Evolutionary conservation across 2,329 filamentous ascomycete genomes (phyloP), one percentile per base, ranked within the genome.

Genomic region (Calonectria pteridis): DNA sequence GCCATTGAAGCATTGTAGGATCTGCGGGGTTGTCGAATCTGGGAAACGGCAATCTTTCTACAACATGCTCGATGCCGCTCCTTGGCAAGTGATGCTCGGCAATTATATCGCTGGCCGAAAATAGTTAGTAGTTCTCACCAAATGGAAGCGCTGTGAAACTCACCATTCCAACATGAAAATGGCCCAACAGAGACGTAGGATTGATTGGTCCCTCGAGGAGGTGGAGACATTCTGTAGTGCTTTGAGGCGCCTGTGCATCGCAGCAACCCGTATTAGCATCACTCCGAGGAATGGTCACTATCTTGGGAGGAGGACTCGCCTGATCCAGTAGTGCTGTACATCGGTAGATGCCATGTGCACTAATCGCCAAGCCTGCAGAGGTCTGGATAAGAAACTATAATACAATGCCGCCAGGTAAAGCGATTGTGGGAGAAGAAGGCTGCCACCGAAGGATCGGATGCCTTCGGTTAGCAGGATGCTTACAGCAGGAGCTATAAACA

Each of bases 341-440:
- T 78, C 76, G 0, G 76, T 78, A 5, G 76, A 78, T 3, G 76
- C 76, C 68, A 78, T 78, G 3, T 78, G 76, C 0, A 78, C 76
- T 18, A 78, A 9, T 6, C 76, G 62, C 76, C 76, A 78, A 0
- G 76, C 76, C 4, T 78, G 75, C 1, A 78, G 46, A 4, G 76
- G 76, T 18, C 76, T 67, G 0, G 76, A 78, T 18, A 78, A 51
- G 11, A 78, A 78, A 10, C 76, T 78, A 16, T 78, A 78, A 13
- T 77, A 78, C n/a, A 78, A 20, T 18, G 31, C 53, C 14, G 76
- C 75, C 7, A 78, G 14, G 16, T 76, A 78, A 6, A 78, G 18
- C 3, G 76, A 75, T 20, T 78, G 76, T 0, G 76, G 76, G 1
- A 78, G 5, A 9, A 78, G 53, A 2, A 77, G 55, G 20, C 78